Evolutionary conservation across 192 early-diverging fungal genomes (phyloP).

Genomic region (Phlyctochytrium bullatum): DNA sequence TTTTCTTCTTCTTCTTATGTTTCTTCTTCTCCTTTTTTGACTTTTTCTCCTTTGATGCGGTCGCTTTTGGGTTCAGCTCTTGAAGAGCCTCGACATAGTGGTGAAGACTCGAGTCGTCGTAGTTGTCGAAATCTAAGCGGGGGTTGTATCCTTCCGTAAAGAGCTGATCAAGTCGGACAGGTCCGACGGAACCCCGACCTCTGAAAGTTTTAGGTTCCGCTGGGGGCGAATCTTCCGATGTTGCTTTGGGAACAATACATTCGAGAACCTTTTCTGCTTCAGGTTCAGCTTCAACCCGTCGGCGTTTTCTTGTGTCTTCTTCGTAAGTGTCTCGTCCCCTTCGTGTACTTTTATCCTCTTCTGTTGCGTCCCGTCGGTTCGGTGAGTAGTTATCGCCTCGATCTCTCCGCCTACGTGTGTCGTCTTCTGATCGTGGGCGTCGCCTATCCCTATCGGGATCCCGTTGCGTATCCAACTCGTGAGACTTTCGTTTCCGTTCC

Average conservation of each 20-base stretch:
- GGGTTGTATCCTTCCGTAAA: slow-evolving; percentile 47
- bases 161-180: slow-evolving; percentile 43
- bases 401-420: neutral
- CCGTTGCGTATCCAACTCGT: neutral
- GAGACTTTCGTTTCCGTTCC: neutral
- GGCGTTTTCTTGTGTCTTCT: too few species aligned
- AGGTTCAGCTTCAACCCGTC: too few species aligned
- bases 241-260: too few species aligned
- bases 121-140: slow-evolving; percentile 46
- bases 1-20: slow-evolving; percentile 20
- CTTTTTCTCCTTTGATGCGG: slow-evolving; percentile 18
- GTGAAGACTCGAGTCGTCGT: slow-evolving; percentile 38
- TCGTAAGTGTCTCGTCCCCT: too few species aligned
- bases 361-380: neutral
- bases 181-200: slow-evolving; percentile 29
- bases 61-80: slow-evolving; percentile 11
- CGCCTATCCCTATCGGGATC: neutral
- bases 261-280: too few species aligned
- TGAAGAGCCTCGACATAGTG: slow-evolving; percentile 37
- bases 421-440: neutral
- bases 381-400: neutral
- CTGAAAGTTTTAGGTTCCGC: neutral
- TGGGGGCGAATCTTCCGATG: neutral
- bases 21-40: slow-evolving; percentile 14
- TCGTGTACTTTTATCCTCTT: too few species aligned